Conservation (phyloP, 495 filamentous ascomycete species). For the Penicillium bialowiezense region DNA sequence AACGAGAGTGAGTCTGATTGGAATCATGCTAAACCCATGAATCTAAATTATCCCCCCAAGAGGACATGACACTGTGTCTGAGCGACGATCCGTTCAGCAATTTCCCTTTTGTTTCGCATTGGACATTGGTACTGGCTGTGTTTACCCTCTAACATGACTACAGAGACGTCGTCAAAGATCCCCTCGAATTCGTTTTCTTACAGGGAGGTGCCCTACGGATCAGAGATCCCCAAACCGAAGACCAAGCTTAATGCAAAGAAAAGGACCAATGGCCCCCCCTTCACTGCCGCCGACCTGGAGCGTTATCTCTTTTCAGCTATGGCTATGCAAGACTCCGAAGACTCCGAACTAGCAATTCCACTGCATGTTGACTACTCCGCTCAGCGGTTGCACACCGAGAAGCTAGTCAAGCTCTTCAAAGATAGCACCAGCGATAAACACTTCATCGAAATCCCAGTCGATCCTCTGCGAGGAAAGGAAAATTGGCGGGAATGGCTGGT, state of each 20-base stretch:
- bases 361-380: neutral
- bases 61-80: neutral
- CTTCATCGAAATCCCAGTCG: neutral
- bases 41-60: neutral
- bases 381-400: neutral
- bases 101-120: neutral
- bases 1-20: neutral
- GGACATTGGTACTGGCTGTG: neutral
- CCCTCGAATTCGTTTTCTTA: too few species aligned
- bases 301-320: neutral
- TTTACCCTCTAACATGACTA: conserved; percentile 1
- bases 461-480: neutral
- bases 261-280: neutral
- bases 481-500: neutral
- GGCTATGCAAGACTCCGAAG: neutral
- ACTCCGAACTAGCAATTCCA: neutral
- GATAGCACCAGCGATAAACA: conserved; percentile 10
- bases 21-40: too few species aligned
- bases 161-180: too few species aligned
- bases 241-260: neutral
- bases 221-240: neutral
- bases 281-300: neutral
- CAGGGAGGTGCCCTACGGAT: too few species aligned
- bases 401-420: conserved; percentile 7
- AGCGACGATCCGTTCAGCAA: neutral